These are phyloP conservation scores for Lyophyllum atratum DNA, from an alignment of 768 basidiomycete genomes.

Conservation along the genomic window DNA sequence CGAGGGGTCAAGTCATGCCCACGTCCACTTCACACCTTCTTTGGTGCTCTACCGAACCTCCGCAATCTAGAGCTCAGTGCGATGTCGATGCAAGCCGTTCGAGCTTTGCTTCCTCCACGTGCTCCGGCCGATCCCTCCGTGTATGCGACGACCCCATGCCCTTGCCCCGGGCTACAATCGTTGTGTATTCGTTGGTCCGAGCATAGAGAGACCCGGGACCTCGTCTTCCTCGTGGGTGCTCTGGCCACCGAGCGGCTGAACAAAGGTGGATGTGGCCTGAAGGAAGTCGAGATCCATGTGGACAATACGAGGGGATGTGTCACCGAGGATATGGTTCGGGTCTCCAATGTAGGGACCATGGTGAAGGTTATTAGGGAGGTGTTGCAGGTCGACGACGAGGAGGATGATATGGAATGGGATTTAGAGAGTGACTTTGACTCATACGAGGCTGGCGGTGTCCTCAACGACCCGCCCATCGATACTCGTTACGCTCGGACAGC, in stretches of 20 bases:
- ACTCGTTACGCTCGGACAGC: slow-evolving; percentile 19
- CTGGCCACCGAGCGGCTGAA: slow-evolving; percentile 26
- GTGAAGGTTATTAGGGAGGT: slow-evolving; percentile 24
- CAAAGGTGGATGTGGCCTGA: slow-evolving; percentile 23
- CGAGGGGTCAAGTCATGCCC: slow-evolving; percentile 37
- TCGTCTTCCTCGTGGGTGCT: slow-evolving; percentile 26
- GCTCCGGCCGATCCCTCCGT: slow-evolving; percentile 6
- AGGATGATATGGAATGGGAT: slow-evolving; percentile 16
- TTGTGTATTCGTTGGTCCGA: slow-evolving; percentile 31
- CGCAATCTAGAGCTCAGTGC: slow-evolving; percentile 34
- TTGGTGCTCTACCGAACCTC: slow-evolving; percentile 29
- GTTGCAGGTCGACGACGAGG: slow-evolving; percentile 15
- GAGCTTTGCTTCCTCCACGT: slow-evolving; percentile 28
- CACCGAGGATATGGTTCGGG: slow-evolving; percentile 11
- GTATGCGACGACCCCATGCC: slow-evolving; percentile 16
- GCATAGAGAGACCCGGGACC: slow-evolving; percentile 22
- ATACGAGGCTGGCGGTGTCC: slow-evolving; percentile 27
- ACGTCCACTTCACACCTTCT: slow-evolving; percentile 31
- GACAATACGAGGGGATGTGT: slow-evolving; percentile 14
- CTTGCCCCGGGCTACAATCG: slow-evolving; percentile 34
- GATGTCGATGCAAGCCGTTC: slow-evolving; percentile 34
- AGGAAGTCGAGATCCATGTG: slow-evolving; percentile 35
- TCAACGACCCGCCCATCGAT: slow-evolving; percentile 32
- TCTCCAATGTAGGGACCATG: slow-evolving; percentile 15
- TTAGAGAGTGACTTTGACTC: slow-evolving; percentile 14